Conservation (phyloP, 2,329 filamentous ascomycete species). For the Fusarium burgessii region DNA sequence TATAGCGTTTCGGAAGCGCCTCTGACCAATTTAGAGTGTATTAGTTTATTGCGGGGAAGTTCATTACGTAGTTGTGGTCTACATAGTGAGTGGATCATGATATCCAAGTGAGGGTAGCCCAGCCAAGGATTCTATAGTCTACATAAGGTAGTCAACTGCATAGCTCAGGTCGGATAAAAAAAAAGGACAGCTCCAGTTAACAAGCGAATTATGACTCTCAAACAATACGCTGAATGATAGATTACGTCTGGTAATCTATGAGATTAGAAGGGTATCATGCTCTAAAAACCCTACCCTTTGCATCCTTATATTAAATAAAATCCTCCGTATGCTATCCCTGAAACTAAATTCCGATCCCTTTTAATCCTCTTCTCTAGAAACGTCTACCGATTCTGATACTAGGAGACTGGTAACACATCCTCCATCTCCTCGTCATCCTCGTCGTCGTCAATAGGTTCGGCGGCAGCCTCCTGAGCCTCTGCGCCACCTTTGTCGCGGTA, state of each 20-base stretch:
- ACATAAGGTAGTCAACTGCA: too few relatives aligned
- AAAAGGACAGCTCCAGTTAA: background rate
- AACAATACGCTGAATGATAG: conserved; percentile 25
- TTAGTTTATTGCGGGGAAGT: conserved; percentile 36
- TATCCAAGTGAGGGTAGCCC: conserved; percentile 9
- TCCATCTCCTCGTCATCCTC: conserved; percentile 81
- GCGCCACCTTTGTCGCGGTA: conserved; percentile 54
- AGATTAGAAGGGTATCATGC: conserved; percentile 46
- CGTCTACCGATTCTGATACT: background rate
- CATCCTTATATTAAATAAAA: conserved; percentile 22
- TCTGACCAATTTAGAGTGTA: conserved; percentile 19
- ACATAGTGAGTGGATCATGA: conserved; percentile 36
- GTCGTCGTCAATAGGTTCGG: conserved; percentile 69
- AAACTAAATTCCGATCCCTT: background rate
- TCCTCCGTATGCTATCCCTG: background rate
- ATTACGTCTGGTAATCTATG: conserved; percentile 34
- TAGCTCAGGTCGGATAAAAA: background rate
- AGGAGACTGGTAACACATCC: conserved; percentile 67
- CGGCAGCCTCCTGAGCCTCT: conserved; percentile 64
- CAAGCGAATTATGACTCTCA: background rate
- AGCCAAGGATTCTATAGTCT: conserved; percentile 4
- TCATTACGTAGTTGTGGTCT: conserved; percentile 37
- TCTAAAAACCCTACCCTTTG: conserved; percentile 42
- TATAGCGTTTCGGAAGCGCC: conserved; percentile 1
- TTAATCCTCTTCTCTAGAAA: background rate